Conservation (phyloP, 2,329 filamentous ascomycete species). For the Bipolaris zeicola region DNA sequence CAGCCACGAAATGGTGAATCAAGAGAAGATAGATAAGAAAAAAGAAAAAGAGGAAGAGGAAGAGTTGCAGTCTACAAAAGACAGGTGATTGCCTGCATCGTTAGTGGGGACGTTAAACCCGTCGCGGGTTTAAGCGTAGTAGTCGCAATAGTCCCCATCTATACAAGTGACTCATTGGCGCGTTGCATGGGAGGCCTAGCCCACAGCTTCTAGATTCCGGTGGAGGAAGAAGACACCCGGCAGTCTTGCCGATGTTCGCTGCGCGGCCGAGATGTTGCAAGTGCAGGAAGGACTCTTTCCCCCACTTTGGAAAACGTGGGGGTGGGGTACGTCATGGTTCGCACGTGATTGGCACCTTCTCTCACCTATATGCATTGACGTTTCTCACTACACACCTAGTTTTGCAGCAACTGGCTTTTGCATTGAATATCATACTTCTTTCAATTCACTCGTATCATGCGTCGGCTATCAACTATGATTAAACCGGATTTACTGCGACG, state of each 20-base stretch:
- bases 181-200: neutral
- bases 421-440: neutral
- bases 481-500: no score
- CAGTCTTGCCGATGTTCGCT: constrained; percentile 2
- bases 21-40: constrained; percentile 7
- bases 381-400: neutral
- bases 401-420: neutral
- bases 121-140: constrained; percentile 16
- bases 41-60: constrained; percentile 14
- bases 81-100: constrained; percentile 9
- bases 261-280: constrained; percentile 10
- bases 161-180: constrained; percentile 12
- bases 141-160: neutral
- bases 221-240: constrained; percentile 1
- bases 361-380: neutral
- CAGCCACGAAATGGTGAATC: neutral
- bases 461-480: no score
- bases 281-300: no score
- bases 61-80: constrained; percentile 10
- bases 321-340: constrained; percentile 1
- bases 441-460: no score
- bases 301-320: constrained; percentile 1
- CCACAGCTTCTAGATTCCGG: neutral
- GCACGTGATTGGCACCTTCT: neutral
- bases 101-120: constrained; percentile 20